These are phyloP conservation scores for Diplodia sapinea DNA, from an alignment of 2,329 filamentous ascomycete species.

Conservation along the genomic window DNA sequence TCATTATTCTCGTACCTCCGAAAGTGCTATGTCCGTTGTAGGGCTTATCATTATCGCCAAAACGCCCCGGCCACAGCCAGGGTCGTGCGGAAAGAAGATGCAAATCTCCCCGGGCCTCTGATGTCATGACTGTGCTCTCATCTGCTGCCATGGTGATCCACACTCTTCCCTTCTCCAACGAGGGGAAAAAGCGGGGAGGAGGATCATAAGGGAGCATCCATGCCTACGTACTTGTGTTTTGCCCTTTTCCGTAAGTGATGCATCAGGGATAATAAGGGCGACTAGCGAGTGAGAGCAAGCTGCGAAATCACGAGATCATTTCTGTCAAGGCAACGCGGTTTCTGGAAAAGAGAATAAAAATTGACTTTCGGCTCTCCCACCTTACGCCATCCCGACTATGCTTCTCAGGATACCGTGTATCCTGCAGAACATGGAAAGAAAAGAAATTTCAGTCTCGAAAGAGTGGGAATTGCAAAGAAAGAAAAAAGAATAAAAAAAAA, in stretches of 20 bases:
- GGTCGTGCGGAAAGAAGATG: not conserved
- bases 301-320: not conserved
- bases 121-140: too few species aligned
- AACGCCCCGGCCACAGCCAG: too few species aligned
- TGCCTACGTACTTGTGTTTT: not conserved
- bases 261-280: not conserved
- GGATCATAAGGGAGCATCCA: not conserved
- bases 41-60: too few species aligned
- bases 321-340: not conserved
- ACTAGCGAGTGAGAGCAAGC: not conserved
- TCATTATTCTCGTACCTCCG: too few species aligned
- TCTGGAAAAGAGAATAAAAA: not conserved
- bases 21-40: too few species aligned
- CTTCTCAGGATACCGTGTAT: not conserved
- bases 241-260: not conserved
- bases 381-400: not conserved
- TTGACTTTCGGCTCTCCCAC: not conserved
- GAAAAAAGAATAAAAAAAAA: fast-evolving
- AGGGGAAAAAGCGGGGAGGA: not conserved
- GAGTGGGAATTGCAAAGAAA: not conserved
- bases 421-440: not conserved
- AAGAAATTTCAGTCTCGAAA: not conserved
- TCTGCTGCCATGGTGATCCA: too few species aligned
- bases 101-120: not conserved
- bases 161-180: not conserved